These are phyloP conservation scores for Orychophragmus violaceus DNA, from an alignment of 345 rosid genomes.

Conservation along the genomic window DNA sequence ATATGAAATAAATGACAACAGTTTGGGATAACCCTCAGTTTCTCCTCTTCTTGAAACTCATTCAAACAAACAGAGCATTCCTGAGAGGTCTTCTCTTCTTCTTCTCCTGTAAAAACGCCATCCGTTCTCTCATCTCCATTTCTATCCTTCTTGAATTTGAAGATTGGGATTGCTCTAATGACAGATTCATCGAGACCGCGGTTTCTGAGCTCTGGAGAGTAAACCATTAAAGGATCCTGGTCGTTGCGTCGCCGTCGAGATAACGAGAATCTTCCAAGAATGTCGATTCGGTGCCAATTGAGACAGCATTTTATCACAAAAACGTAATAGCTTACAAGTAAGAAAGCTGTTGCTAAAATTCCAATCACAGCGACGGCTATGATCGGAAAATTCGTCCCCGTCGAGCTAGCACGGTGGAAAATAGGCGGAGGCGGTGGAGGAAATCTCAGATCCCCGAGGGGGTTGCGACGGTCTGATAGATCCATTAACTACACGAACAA, in stretches of 20 bases:
- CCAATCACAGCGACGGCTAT: constrained; percentile 73
- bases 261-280: constrained; percentile 49
- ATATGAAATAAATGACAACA: constrained; percentile 85
- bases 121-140: neutral
- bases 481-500: constrained; percentile 14
- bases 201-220: constrained; percentile 39
- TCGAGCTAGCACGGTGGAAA: neutral
- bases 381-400: constrained; percentile 43
- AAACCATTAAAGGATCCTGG: constrained; percentile 44
- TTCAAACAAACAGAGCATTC: constrained; percentile 85
- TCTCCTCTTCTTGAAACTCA: constrained; percentile 84
- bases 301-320: constrained; percentile 90
- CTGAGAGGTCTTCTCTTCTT: constrained; percentile 28
- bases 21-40: constrained; percentile 57
- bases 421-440: constrained; percentile 1
- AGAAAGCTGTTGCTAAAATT: constrained; percentile 71
- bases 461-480: constrained; percentile 5
- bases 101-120: constrained; percentile 27
- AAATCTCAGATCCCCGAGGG: constrained; percentile 8
- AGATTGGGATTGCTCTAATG: constrained; percentile 74
- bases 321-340: constrained; percentile 80
- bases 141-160: constrained; percentile 51
- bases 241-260: constrained; percentile 39
- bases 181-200: constrained; percentile 78
- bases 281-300: constrained; percentile 67